phyloP scores from a whole-genome alignment of 352 stramenopile genomes.

The Plasmopara muralis region DNA sequence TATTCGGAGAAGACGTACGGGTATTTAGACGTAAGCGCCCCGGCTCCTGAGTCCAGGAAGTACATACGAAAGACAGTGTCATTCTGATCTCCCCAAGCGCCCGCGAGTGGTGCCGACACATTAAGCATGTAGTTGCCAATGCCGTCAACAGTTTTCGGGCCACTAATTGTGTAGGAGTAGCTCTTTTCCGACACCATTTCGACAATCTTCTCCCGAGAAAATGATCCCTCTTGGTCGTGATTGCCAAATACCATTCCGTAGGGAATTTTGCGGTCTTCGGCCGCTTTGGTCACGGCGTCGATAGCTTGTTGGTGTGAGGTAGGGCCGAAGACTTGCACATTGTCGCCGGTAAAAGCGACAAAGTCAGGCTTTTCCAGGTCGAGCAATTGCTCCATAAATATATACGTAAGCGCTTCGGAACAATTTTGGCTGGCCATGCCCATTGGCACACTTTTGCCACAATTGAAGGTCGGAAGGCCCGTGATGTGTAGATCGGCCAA shows the following conservation, averaged over 20 bases:
- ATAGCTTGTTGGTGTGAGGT: conserved; percentile 31
- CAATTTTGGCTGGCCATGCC: conserved; percentile 30
- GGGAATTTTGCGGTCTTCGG: conserved; percentile 36
- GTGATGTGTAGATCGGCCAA: conserved; percentile 51
- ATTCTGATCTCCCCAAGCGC: conserved; percentile 22
- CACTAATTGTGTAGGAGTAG: conserved; percentile 37
- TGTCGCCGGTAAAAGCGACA: conserved; percentile 51
- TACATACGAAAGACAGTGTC: conserved; percentile 51
- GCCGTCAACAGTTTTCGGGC: conserved; percentile 28
- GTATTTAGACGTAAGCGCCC: conserved; percentile 25
- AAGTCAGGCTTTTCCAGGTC: conserved; percentile 45
- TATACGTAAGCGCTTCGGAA: conserved; percentile 35
- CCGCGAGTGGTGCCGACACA: conserved; percentile 29
- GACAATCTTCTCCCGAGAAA: conserved; percentile 32
- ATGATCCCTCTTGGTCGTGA: conserved; percentile 46
- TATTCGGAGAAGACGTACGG: conserved; percentile 33
- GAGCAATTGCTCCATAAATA: conserved; percentile 44
- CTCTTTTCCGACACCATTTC: conserved; percentile 24
- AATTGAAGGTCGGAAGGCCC: conserved; percentile 30
- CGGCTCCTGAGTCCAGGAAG: conserved; percentile 44
- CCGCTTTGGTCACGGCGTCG: conserved; percentile 25
- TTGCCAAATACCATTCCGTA: conserved; percentile 60
- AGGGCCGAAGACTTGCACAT: conserved; percentile 32
- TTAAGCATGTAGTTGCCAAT: conserved; percentile 55
- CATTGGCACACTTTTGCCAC: conserved; percentile 13